Conservation (phyloP, 2,329 filamentous ascomycete genomes). For the Hymenoscyphus fructigenus region DNA sequence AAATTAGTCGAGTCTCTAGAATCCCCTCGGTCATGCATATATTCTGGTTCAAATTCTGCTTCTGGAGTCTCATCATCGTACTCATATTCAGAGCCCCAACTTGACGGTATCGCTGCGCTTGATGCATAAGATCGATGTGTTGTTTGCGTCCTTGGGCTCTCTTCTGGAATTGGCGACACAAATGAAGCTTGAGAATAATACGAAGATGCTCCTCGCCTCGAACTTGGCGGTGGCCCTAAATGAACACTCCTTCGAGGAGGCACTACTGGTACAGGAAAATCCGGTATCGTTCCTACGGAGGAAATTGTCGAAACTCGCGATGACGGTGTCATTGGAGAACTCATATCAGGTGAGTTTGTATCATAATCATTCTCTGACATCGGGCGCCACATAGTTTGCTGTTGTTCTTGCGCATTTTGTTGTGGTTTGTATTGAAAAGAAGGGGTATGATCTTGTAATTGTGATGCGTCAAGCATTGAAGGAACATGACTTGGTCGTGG, state of each 20-base stretch:
- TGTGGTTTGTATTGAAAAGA: conserved; percentile 50
- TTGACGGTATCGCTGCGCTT: conserved; percentile 69
- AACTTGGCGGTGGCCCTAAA: conserved; percentile 59
- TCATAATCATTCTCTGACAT: conserved; percentile 22
- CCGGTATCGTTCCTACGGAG: conserved; percentile 57
- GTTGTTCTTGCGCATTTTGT: conserved; percentile 33
- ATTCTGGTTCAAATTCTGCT: conserved; percentile 19
- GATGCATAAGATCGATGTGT: conserved; percentile 68
- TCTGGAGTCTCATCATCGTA: conserved; percentile 29
- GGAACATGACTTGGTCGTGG: conserved; percentile 60
- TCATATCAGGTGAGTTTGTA: conserved; percentile 38
- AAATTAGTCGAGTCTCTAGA: conserved; percentile 31
- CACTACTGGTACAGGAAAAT: conserved; percentile 40
- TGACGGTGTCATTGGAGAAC: conserved; percentile 48
- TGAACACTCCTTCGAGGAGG: conserved; percentile 48
- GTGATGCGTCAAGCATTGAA: conserved; percentile 57
- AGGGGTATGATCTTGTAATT: conserved; percentile 55
- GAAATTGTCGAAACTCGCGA: conserved; percentile 55
- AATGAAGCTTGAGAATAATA: conserved; percentile 66
- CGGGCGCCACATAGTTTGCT: conserved; percentile 11
- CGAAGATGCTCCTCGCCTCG: conserved; percentile 59
- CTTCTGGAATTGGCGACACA: conserved; percentile 75
- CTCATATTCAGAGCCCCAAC: conserved; percentile 52
- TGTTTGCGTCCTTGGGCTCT: conserved; percentile 52
- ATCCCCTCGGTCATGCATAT: conserved; percentile 31